Percentiles rank a stretch among this genome's conserved stretches.
Conservation (phyloP, 495 filamentous ascomycete species). For the Penicillium coffeae region DNA sequence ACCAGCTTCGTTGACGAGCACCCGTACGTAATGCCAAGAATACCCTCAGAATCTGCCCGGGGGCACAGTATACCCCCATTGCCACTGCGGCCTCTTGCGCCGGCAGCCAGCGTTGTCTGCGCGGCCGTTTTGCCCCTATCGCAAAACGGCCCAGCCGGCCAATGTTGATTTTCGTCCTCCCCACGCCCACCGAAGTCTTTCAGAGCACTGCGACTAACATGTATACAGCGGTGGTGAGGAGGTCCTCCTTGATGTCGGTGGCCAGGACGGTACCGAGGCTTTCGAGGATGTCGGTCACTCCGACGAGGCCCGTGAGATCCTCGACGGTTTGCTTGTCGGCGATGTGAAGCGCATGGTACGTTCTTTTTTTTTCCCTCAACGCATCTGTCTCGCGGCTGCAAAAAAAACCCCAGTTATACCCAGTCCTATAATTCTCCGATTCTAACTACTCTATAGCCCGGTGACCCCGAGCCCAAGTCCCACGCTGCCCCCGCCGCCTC, state of each 20-base stretch:
- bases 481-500: conserved; percentile 49
- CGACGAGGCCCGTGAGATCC: conserved; percentile 95
- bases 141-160: conserved; percentile 3
- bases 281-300: conserved; percentile 99
- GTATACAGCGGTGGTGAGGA: conserved; percentile 86
- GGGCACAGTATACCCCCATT: background rate
- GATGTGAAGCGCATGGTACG: conserved; percentile 81
- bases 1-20: conserved; percentile 95
- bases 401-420: background rate
- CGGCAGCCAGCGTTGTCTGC: background rate
- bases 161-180: too few relatives aligned
- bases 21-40: conserved; percentile 66
- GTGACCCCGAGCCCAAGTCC: conserved; percentile 74
- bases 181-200: too few relatives aligned
- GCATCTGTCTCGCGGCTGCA: too few relatives aligned
- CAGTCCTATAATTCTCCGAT: background rate
- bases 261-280: conserved; percentile 95
- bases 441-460: conserved; percentile 50
- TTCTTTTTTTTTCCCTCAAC: conserved; percentile 14
- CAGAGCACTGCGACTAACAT: too few relatives aligned
- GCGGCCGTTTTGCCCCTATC: conserved; percentile 5
- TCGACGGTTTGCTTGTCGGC: conserved; percentile 74
- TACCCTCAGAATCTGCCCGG: background rate
- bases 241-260: conserved; percentile 92
- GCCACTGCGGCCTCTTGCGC: background rate